Evolutionary conservation across 805 yeast genomes (phyloP), one percentile per base, ranked within the genome.

Genomic region (Ogataea dorogensis): DNA sequence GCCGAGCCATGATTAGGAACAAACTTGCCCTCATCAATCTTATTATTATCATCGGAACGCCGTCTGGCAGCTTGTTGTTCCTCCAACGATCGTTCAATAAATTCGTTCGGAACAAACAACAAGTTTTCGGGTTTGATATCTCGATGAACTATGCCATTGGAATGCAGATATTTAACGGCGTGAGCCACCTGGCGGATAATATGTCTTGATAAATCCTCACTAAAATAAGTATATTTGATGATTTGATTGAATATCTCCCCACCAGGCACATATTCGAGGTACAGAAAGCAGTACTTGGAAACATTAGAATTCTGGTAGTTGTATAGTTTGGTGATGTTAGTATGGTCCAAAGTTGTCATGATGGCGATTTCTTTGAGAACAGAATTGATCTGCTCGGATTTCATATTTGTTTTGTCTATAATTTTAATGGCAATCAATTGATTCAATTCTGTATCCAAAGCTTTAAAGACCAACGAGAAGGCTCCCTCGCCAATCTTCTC

Each of bases 61-160:
- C 86, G 62, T 18, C 61, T 41, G 8, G 57, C 57, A 70, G 48
- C 70, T 70, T 16, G 67, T 61, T 50, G 68, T 54, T 43, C 83
- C 47, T 23, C 48, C 40, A 53, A 38, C 14, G 70, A 44, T 13
- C 77, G 54, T 3, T 74, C 71, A 5, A 64, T 44, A 35, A 65
- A 61, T 2, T 71, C 70, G 17, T 72, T 73, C 1, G 80, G 82
- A 28, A 72, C 68, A 55, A 81, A 85, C 26, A 84, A 61, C 29
- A 84, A 61, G 55, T 84, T 84, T 47, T 84, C 94, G 1, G 94
- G 94, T 59, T 84, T 84, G 51, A 84, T 83, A 56, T 84, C 94
- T 27, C 94, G 65, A 57, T 84, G 94, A 16, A 83, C 94, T 13
- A 77, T 73, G 4, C 82, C 81, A 43, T 76, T 81, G 36, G 80